Percentiles rank a stretch among this genome's conserved stretches.
Evolutionary conservation across 108 stramenopile genomes (phyloP).

Genomic region (Nitzschia putrida): DNA sequence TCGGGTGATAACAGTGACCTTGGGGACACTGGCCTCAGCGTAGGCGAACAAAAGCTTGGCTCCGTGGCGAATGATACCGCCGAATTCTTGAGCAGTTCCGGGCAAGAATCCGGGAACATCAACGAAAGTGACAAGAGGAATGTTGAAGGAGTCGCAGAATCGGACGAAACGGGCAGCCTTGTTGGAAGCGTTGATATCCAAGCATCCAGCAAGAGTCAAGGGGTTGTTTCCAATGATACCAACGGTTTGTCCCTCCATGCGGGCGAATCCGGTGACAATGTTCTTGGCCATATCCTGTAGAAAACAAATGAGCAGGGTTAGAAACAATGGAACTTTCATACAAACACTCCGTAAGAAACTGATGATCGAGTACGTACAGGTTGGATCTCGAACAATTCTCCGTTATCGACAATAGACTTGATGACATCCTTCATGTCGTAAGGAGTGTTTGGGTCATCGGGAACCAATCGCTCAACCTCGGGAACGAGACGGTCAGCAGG

Average conservation of each 20-base stretch:
- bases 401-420: constrained; percentile 89
- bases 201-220: constrained; percentile 92
- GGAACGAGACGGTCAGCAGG: constrained; percentile 82
- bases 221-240: constrained; percentile 99
- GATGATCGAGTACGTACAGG: constrained; percentile 69
- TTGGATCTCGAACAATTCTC: constrained; percentile 94
- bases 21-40: constrained; percentile 97
- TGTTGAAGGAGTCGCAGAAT: constrained; percentile 98
- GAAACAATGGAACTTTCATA: background rate
- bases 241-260: constrained; percentile 94
- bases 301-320: background rate
- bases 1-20: constrained; percentile 97
- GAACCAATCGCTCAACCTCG: constrained; percentile 86
- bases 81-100: constrained; percentile 90
- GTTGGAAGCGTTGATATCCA: constrained; percentile 94
- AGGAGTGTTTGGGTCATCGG: constrained; percentile 98
- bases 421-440: constrained; percentile 90
- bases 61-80: constrained; percentile 96
- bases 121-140: constrained; percentile 98
- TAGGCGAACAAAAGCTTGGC: constrained; percentile 99
- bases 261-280: constrained; percentile 95
- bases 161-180: constrained; percentile 98
- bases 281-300: constrained; percentile 85
- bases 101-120: constrained; percentile 99
- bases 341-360: background rate